Evolutionary conservation across 192 early-diverging fungal species (phyloP).

Genomic region (Rhizoclosmatium sp.): DNA sequence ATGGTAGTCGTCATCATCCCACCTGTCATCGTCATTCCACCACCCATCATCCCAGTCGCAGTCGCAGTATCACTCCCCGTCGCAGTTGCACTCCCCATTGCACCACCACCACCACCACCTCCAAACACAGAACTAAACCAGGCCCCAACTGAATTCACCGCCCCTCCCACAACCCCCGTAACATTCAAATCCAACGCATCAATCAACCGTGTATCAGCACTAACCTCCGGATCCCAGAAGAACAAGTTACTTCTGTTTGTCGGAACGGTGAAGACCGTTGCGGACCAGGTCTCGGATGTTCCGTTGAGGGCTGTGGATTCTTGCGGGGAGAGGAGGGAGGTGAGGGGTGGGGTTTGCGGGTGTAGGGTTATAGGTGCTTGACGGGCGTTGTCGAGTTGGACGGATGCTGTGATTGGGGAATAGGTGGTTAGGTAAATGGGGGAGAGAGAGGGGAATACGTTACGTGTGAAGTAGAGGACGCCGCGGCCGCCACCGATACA

Average conservation of each 20-base stretch:
- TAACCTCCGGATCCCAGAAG: slow-evolving; percentile 7
- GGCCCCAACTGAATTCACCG: not conserved
- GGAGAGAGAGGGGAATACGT: not conserved
- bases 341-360: not conserved
- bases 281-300: not conserved
- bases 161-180: not conserved
- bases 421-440: not conserved
- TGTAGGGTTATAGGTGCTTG: not conserved
- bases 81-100: not conserved
- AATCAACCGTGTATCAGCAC: not conserved
- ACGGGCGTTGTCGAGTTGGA: not conserved
- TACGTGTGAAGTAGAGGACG: not conserved
- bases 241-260: slow-evolving; percentile 8
- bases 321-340: not conserved
- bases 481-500: not conserved
- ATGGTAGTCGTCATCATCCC: not conserved
- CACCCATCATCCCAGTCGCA: not conserved
- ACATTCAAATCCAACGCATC: not conserved
- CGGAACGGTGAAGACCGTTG: slow-evolving; percentile 1
- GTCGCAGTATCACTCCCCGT: not conserved
- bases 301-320: not conserved
- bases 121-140: not conserved
- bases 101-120: not conserved
- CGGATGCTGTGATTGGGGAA: not conserved
- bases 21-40: not conserved